Percentiles rank a stretch among this genome's conserved stretches.
Conservation (phyloP, 2,329 filamentous ascomycete species). For the Colletotrichum filicis region DNA sequence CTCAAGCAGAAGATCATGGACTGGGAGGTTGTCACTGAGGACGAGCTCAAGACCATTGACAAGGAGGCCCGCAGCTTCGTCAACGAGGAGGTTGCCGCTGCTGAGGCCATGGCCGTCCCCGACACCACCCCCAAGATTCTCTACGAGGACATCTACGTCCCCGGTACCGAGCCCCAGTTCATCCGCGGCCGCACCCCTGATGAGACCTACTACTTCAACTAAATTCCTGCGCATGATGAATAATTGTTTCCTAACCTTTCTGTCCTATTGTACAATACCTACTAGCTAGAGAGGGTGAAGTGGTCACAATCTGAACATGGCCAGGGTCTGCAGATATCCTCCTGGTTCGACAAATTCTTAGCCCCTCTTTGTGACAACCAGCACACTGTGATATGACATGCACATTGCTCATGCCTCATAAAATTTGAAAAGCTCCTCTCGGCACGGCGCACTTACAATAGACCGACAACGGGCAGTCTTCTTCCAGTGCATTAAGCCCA, state of each 20-base stretch:
- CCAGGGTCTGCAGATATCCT: slow-evolving; percentile 34
- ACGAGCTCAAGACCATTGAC: slow-evolving; percentile 95
- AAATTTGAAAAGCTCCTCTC: not conserved
- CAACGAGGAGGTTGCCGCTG: slow-evolving; percentile 88
- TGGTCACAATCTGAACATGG: slow-evolving; percentile 35
- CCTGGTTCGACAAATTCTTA: slow-evolving; percentile 18
- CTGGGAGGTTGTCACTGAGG: slow-evolving; percentile 91
- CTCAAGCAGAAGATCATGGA: slow-evolving; percentile 98
- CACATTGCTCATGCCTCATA: not conserved
- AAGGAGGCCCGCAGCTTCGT: slow-evolving; percentile 90
- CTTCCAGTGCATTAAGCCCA: not conserved
- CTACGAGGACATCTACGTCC: slow-evolving; percentile 96
- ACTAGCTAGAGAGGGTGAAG: slow-evolving; percentile 36
- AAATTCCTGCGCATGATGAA: slow-evolving; percentile 39
- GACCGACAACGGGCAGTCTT: not conserved
- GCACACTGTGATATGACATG: not conserved
- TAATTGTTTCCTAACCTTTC: slow-evolving; percentile 34
- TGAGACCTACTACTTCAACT: slow-evolving; percentile 92
- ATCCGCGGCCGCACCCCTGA: slow-evolving; percentile 88
- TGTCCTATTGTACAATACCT: slow-evolving; percentile 38
- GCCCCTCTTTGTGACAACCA: not conserved
- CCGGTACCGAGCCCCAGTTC: slow-evolving; percentile 87
- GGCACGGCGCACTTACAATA: not conserved
- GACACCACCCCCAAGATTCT: slow-evolving; percentile 85
- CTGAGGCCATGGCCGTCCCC: slow-evolving; percentile 87